Conservation (phyloP, 495 filamentous ascomycete genomes). For the Ramalina intermedia region DNA sequence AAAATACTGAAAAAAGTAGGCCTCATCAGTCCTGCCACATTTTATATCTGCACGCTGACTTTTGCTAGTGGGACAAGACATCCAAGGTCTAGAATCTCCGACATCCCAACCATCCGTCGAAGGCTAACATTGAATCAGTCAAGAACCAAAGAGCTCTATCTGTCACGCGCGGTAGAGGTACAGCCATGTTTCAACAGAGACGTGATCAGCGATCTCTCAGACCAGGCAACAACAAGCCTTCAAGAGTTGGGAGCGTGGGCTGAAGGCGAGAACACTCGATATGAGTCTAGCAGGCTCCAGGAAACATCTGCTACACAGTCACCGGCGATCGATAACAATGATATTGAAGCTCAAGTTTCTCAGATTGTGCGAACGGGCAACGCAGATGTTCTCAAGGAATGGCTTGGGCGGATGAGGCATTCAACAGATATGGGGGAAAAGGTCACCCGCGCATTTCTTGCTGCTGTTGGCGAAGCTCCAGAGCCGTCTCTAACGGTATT, state of each 20-base stretch:
- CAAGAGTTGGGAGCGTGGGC: constrained; percentile 93
- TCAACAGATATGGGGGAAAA: constrained; percentile 50
- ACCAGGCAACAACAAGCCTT: constrained; percentile 84
- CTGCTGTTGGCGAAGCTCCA: constrained; percentile 73
- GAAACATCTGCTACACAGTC: constrained; percentile 49
- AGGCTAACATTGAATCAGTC: constrained; percentile 36
- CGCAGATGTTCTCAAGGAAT: constrained; percentile 43
- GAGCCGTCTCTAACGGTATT: constrained; percentile 61
- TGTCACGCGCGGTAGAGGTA: constrained; percentile 89
- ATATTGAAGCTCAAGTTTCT: constrained; percentile 76
- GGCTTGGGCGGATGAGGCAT: constrained; percentile 38
- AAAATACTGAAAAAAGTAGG: constrained; percentile 92
- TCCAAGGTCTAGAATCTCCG: constrained; percentile 52
- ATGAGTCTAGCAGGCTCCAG: constrained; percentile 44
- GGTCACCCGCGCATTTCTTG: constrained; percentile 76
- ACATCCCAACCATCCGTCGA: not conserved
- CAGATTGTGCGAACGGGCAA: constrained; percentile 74
- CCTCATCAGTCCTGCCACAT: not conserved
- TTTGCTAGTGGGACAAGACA: constrained; percentile 81
- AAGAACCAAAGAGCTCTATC: constrained; percentile 91
- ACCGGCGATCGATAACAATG: constrained; percentile 63
- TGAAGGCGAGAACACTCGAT: constrained; percentile 80
- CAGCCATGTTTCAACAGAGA: constrained; percentile 96
- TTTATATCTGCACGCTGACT: constrained; percentile 11
- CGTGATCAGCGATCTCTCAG: constrained; percentile 88